Percentiles rank a stretch among this genome's conserved stretches.
Conservation (phyloP, 495 filamentous ascomycete species). For the Aspergillus conjunctus region DNA sequence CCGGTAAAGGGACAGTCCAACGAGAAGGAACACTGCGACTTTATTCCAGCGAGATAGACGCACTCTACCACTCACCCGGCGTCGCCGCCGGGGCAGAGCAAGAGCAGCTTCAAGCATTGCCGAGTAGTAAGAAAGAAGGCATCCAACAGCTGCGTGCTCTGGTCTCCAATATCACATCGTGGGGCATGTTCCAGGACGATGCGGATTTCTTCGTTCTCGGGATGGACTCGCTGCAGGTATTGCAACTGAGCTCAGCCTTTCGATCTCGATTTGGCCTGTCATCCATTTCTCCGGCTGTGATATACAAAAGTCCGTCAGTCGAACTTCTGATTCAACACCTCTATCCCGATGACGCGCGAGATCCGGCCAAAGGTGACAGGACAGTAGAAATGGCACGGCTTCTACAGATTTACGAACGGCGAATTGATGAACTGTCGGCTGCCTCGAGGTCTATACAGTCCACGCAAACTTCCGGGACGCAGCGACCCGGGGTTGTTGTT, state of each 20-base stretch:
- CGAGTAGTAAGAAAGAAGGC: conserved; percentile 9
- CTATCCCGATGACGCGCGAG: background rate
- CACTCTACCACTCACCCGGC: conserved; percentile 32
- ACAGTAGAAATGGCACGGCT: background rate
- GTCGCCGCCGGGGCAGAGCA: too few relatives aligned
- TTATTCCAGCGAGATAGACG: conserved; percentile 30
- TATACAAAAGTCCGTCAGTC: conserved; percentile 21
- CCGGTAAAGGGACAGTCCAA: conserved; percentile 50
- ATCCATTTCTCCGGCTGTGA: conserved; percentile 4
- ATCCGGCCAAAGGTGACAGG: background rate
- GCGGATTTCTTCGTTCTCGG: conserved; percentile 39
- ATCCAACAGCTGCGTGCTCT: conserved; percentile 4
- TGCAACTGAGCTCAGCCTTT: conserved; percentile 16
- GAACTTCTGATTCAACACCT: background rate
- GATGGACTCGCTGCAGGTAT: conserved; percentile 56
- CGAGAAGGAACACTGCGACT: conserved; percentile 27
- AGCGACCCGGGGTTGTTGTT: conserved; percentile 21
- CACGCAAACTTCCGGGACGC: too few relatives aligned
- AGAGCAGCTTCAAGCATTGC: background rate
- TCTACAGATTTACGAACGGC: background rate
- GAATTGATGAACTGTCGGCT: background rate
- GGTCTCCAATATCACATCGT: conserved; percentile 21
- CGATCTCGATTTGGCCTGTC: conserved; percentile 5
- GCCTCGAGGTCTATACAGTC: too few relatives aligned
- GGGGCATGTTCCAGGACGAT: conserved; percentile 25